phyloP scores from a whole-genome alignment of 2,329 filamentous ascomycete genomes.

The Albophoma yamanashiensis region DNA sequence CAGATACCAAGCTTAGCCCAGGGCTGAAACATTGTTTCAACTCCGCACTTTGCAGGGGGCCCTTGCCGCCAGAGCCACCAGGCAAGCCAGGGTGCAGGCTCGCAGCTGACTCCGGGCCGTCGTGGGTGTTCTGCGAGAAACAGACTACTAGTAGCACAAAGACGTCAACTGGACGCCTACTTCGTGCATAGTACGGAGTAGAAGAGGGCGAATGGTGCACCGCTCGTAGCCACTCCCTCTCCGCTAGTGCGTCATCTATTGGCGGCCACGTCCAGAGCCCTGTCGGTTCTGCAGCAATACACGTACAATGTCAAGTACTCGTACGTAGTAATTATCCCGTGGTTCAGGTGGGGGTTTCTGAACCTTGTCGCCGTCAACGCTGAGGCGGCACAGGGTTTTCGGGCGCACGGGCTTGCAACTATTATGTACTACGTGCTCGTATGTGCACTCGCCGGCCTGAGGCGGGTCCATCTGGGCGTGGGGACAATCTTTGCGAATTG shows the following conservation, averaged over 20 bases:
- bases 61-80: neutral
- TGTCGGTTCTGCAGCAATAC: neutral
- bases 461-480: neutral
- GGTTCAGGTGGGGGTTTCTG: neutral
- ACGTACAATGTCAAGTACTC: too few relatives aligned
- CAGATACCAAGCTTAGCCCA: neutral
- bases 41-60: neutral
- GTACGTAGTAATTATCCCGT: neutral
- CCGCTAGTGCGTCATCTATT: neutral
- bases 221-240: neutral
- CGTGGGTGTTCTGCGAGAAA: neutral
- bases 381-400: neutral
- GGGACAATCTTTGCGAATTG: neutral
- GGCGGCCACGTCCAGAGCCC: neutral
- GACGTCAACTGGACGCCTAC: neutral
- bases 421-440: too few relatives aligned
- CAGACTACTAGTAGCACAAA: neutral
- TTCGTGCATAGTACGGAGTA: neutral
- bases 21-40: constrained; percentile 2
- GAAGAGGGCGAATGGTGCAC: neutral
- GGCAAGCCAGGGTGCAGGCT: neutral
- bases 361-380: neutral
- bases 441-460: neutral
- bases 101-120: neutral
- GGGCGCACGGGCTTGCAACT: neutral